Conservation (phyloP, 2,329 filamentous ascomycete genomes). For the Monilinia aucupariae region DNA sequence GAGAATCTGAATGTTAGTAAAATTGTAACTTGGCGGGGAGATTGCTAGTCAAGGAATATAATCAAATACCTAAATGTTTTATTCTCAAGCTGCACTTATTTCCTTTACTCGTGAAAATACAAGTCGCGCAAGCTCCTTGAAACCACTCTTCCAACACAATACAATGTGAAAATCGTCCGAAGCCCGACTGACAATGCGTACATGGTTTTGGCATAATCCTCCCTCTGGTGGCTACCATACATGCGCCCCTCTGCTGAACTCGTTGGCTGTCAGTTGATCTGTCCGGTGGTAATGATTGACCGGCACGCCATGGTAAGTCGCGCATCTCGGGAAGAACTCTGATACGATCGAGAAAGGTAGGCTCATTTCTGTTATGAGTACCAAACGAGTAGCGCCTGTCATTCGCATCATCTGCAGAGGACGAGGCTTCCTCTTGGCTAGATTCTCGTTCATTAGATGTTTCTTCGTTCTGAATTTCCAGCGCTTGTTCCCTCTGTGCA, state of each 20-base stretch:
- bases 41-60: background rate
- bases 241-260: conserved; percentile 27
- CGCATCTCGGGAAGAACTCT: conserved; percentile 24
- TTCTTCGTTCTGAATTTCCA: background rate
- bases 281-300: conserved; percentile 27
- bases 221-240: conserved; percentile 26
- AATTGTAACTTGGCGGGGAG: background rate
- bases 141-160: conserved; percentile 29
- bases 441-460: conserved; percentile 5
- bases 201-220: conserved; percentile 21
- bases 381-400: background rate
- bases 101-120: conserved; percentile 29
- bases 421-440: background rate
- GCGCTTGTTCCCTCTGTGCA: background rate
- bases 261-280: conserved; percentile 26
- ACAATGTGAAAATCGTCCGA: conserved; percentile 28
- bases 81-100: conserved; percentile 29
- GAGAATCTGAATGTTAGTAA: background rate
- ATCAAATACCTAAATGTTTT: conserved; percentile 24
- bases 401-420: background rate
- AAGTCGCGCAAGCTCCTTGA: conserved; percentile 29
- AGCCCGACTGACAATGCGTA: conserved; percentile 26
- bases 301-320: conserved; percentile 28
- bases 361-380: conserved; percentile 9
- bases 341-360: conserved; percentile 15